phyloP scores from a whole-genome alignment of 495 filamentous ascomycete genomes.

The Penicillium egyptiacum region DNA sequence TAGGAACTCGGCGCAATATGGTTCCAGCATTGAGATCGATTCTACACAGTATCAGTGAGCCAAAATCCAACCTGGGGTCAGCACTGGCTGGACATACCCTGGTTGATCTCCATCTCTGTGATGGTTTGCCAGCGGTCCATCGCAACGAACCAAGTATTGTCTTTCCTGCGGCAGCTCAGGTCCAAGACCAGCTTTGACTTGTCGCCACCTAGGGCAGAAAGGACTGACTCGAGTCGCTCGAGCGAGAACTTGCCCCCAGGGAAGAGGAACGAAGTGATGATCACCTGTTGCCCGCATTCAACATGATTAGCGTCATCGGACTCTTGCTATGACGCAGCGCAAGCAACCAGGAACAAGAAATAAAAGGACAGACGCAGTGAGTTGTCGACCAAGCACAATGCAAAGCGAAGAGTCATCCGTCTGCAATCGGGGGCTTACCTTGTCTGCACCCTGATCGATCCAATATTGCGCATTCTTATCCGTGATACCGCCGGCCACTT shows the following conservation, averaged over 20 bases:
- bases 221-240: constrained; percentile 66
- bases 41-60: constrained; percentile 47
- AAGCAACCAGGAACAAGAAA: background rate
- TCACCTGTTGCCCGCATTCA: constrained; percentile 63
- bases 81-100: constrained; percentile 53
- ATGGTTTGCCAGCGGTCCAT: constrained; percentile 99
- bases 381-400: background rate
- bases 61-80: background rate
- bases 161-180: constrained; percentile 79
- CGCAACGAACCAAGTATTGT: constrained; percentile 82
- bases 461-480: constrained; percentile 79
- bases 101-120: constrained; percentile 89
- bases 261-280: constrained; percentile 85
- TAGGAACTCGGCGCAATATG: constrained; percentile 91
- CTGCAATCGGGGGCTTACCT: constrained; percentile 56
- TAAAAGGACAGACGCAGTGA: background rate
- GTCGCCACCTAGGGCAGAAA: constrained; percentile 68
- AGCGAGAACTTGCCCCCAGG: constrained; percentile 78
- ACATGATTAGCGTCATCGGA: constrained; percentile 20
- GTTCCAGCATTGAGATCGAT: constrained; percentile 75
- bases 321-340: constrained; percentile 12
- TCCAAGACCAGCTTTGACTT: constrained; percentile 87
- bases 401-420: constrained; percentile 1
- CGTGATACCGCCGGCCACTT: constrained; percentile 89
- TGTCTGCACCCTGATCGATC: constrained; percentile 86